Evolutionary conservation across 768 basidiomycete genomes (phyloP).

Genomic region (Lactarius deliciosus): DNA sequence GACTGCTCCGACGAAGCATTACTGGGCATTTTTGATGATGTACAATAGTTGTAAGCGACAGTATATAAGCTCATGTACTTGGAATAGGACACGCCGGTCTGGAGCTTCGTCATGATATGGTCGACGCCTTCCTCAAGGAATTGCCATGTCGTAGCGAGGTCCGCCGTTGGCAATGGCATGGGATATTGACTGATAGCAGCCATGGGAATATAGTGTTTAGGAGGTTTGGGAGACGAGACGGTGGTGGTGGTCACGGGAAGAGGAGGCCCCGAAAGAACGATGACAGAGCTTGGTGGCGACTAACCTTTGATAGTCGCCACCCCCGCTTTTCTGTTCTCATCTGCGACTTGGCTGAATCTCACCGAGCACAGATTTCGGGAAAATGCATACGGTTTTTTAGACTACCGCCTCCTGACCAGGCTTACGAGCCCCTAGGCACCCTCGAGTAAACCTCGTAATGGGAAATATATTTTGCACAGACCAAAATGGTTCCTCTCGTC

Average conservation of each 20-base stretch:
- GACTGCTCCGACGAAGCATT: constrained; percentile 43
- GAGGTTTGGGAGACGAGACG: background rate
- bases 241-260: constrained; percentile 24
- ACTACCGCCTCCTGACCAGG: background rate
- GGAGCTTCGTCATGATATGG: constrained; percentile 89
- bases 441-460: background rate
- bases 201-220: constrained; percentile 17
- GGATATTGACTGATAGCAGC: constrained; percentile 23
- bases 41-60: constrained; percentile 98
- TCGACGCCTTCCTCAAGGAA: constrained; percentile 87
- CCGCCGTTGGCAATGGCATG: constrained; percentile 66
- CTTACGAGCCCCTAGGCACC: too few species aligned
- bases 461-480: background rate
- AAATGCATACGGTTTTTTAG: too few species aligned
- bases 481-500: background rate
- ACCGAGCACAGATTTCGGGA: background rate
- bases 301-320: background rate
- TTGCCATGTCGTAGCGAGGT: constrained; percentile 82
- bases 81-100: constrained; percentile 85
- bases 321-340: background rate
- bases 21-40: constrained; percentile 73
- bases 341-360: background rate
- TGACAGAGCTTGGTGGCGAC: background rate
- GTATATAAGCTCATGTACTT: constrained; percentile 90
- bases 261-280: constrained; percentile 1